phyloP scores from a whole-genome alignment of 257 asterid genomes.

The Schizonepeta tenuifolia region DNA sequence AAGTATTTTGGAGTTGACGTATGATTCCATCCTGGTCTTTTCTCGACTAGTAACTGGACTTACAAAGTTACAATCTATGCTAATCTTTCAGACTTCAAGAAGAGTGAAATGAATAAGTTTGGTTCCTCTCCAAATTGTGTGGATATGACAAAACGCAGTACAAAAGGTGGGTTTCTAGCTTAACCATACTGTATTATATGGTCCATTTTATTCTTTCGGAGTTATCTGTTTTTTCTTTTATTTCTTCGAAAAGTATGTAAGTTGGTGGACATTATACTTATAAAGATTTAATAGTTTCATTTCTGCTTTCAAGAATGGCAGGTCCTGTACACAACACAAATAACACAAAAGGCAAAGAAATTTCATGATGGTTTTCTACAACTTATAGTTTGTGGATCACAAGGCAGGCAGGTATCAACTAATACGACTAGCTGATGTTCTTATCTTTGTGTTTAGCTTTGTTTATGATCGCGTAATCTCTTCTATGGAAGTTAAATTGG shows the following conservation, averaged over 20 bases:
- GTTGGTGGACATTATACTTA: conserved; percentile 6
- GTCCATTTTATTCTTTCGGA: conserved; percentile 7
- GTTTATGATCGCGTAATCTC: conserved; percentile 22
- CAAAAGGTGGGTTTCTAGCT: conserved; percentile 50
- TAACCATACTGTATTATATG: background rate
- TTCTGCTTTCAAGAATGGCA: conserved; percentile 66
- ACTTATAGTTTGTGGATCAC: conserved; percentile 70
- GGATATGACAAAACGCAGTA: conserved; percentile 49
- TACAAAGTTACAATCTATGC: conserved; percentile 9
- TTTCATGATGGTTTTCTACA: conserved; percentile 78
- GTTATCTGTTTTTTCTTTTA: background rate
- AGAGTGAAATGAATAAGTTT: conserved; percentile 56
- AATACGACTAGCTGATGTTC: conserved; percentile 23
- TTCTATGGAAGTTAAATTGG: conserved; percentile 11
- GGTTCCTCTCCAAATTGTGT: conserved; percentile 57
- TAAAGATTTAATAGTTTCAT: conserved; percentile 13
- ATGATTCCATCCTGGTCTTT: conserved; percentile 19
- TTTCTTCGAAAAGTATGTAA: conserved; percentile 7
- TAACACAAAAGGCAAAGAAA: conserved; percentile 84
- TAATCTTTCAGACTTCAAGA: conserved; percentile 74
- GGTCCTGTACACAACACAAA: conserved; percentile 85
- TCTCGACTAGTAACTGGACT: conserved; percentile 23
- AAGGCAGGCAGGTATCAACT: conserved; percentile 73
- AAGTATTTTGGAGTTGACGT: background rate
- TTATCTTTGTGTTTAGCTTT: conserved; percentile 17